These are phyloP conservation scores for Pseudonectria foliicola DNA, from an alignment of 2,329 filamentous ascomycete genomes.

Conservation along the genomic window DNA sequence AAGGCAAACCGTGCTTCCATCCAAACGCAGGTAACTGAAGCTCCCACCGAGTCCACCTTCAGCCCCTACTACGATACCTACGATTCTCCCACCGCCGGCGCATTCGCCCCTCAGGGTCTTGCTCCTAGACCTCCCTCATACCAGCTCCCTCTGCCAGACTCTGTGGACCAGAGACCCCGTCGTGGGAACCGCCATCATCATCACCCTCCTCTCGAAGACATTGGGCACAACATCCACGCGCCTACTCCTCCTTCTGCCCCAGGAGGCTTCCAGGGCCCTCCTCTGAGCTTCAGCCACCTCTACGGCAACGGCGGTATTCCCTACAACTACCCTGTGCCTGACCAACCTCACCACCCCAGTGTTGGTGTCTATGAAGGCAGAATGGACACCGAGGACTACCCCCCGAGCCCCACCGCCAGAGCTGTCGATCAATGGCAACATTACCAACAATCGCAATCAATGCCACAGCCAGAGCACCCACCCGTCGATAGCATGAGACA, in stretches of 20 bases:
- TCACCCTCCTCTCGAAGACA: conserved; percentile 28
- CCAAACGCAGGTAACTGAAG: conserved; percentile 49
- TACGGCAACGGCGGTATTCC: conserved; percentile 25
- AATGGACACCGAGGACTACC: conserved; percentile 21
- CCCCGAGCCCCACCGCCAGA: conserved; percentile 16
- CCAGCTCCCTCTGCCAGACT: conserved; percentile 38
- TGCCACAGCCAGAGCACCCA: conserved; percentile 5
- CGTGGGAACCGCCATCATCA: conserved; percentile 23
- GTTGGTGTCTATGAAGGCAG: conserved; percentile 9
- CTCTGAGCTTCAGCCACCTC: conserved; percentile 49
- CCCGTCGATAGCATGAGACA: conserved; percentile 17
- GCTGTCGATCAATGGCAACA: conserved; percentile 11
- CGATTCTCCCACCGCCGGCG: conserved; percentile 46
- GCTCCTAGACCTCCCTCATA: conserved; percentile 54
- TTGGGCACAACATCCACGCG: conserved; percentile 29
- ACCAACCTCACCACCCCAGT: conserved; percentile 7
- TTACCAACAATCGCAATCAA: too few relatives aligned
- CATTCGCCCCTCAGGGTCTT: conserved; percentile 44
- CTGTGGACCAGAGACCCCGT: conserved; percentile 37
- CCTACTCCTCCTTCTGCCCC: conserved; percentile 45
- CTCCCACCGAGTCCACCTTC: conserved; percentile 50
- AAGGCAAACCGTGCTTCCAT: conserved; percentile 45
- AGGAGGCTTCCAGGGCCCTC: conserved; percentile 53
- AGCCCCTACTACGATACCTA: conserved; percentile 36
- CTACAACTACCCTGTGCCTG: conserved; percentile 16